Base-by-base conservation (phyloP, 768 basidiomycete species). In the Cyathus striatus region DNA sequence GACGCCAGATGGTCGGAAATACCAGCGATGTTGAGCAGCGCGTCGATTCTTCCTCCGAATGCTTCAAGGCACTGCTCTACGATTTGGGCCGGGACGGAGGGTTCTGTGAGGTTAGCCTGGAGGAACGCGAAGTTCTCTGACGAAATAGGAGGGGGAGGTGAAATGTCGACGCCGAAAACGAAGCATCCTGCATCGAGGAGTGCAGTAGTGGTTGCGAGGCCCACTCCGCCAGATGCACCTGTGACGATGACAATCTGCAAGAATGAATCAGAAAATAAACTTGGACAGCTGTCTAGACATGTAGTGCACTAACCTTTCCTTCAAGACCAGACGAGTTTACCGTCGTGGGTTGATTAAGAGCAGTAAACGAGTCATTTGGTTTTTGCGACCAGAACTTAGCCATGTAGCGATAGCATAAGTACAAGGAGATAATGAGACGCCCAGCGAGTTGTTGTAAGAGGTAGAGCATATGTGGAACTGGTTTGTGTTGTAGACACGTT, bases 211-310 rank as follows among this genome's bases (percentile, higher is more conserved):
- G 46, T 40, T 16, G 36, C 46, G 14, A 44, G 27, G 6, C 46
- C 46, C 20, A 48, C 44, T 5, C 46, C 48, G 34, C 32, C 42
- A 34, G 33, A 48, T 16, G 42, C 47, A n/a, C 46, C 46, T n/a
- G 46, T 47, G 7, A 42, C 41, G 38, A 47, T 47, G n/a, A 23
- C 46, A 33, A 47, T 41, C 44, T 46, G 30, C 30, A 5, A 32
- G n/a, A n/a, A n/a, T n/a, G n/a, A n/a, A n/a, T n/a, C n/a, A n/a
- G n/a, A n/a, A n/a, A n/a, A n/a, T n/a, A n/a, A n/a, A n/a, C n/a
- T n/a, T n/a, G n/a, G n/a, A n/a, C n/a, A n/a, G n/a, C n/a, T n/a
- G n/a, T n/a, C n/a, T n/a, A n/a, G n/a, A n/a, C n/a, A n/a, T n/a
- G n/a, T n/a, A n/a, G n/a, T n/a, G n/a, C n/a, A n/a, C n/a, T n/a